Evolutionary conservation across 352 stramenopile genomes (phyloP), one percentile per base, ranked within the genome.

Genomic region (Phytophthora megakarya): DNA sequence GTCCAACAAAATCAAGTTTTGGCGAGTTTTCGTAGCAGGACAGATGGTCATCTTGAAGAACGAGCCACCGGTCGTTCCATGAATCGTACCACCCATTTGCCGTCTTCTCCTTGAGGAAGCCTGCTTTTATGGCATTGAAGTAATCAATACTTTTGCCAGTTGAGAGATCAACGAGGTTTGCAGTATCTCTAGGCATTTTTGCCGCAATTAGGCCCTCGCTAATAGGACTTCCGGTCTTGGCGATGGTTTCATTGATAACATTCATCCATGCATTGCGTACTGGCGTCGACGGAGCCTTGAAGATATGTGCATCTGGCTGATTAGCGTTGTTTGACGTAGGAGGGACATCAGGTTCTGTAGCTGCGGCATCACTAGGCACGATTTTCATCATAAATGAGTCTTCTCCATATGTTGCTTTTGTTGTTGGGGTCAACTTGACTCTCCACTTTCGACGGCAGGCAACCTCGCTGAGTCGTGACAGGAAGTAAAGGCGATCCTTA

Each of bases 331-430:
- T 76, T 4, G 65, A 69, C 12, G 61, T 58, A 57, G 65, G 61
- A 8, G 65, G 57, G 18, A 48, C 49, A 28, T 60, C 56, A 6
- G 66, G 49, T 26, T 50, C 71, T 48, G 55, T 30, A 18, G 67
- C 50, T 19, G 67, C 56, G 37, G 49, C 52, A 9, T 88, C 72
- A 30, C 70, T 76, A 3, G 75, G 70, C 13, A 90, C 44, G 22
- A 95, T 84, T 22, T 88, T 88, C 59, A 95, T 65, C 69, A 80
- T 92, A 32, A 93, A 95, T 16, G 83, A 84, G 35, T 95, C 86
- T 7, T 95, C 86, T 11, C 86, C 86, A 35, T 88, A 92, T 21
- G 85, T 58, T 4, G 84, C 86, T 60, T 80, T 79, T 1, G 78
- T 82, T 2, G 65, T 56, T 4, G 72, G 53, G 3, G 66, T 87